phyloP scores from a whole-genome alignment of 768 basidiomycete genomes.

The Pisolithus sp. region DNA sequence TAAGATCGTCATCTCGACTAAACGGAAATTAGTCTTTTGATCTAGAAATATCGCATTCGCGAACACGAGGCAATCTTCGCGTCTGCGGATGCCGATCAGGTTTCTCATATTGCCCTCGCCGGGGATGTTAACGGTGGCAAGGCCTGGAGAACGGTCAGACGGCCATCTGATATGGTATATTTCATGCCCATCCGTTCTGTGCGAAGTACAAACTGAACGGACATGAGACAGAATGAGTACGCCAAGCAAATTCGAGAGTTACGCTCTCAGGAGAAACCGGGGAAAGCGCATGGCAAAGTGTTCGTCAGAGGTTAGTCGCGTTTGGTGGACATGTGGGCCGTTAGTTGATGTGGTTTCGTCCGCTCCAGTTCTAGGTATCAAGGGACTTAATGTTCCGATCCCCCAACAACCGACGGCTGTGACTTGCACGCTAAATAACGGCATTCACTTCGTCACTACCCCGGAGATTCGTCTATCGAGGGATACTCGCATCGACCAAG shows the following conservation, averaged over 20 bases:
- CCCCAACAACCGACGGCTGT: conserved; percentile 70
- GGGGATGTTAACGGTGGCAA: conserved; percentile 77
- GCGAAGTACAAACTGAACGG: not conserved
- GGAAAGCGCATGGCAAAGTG: conserved; percentile 85
- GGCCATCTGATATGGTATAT: conserved; percentile 92
- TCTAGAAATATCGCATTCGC: conserved; percentile 74
- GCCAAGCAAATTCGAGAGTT: conserved; percentile 84
- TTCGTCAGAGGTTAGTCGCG: conserved; percentile 76
- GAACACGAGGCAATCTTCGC: conserved; percentile 82
- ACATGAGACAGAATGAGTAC: conserved; percentile 74
- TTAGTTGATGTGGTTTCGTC: not conserved
- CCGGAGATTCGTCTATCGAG: conserved; percentile 59
- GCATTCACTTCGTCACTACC: conserved; percentile 92
- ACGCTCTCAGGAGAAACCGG: conserved; percentile 65
- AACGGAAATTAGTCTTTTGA: conserved; percentile 1
- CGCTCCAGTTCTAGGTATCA: conserved; percentile 64
- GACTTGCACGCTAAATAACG: conserved; percentile 90
- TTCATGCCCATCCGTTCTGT: not conserved
- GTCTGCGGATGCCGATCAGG: conserved; percentile 62
- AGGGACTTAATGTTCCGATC: conserved; percentile 67
- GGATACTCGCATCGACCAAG: conserved; percentile 71
- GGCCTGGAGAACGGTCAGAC: conserved; percentile 82
- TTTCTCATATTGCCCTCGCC: conserved; percentile 63
- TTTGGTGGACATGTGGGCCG: not conserved
- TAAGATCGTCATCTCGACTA: conserved; percentile 3